Base-by-base conservation (phyloP, 2,329 filamentous ascomycete species). In the Immersiporthe knoxdaviesiana region DNA sequence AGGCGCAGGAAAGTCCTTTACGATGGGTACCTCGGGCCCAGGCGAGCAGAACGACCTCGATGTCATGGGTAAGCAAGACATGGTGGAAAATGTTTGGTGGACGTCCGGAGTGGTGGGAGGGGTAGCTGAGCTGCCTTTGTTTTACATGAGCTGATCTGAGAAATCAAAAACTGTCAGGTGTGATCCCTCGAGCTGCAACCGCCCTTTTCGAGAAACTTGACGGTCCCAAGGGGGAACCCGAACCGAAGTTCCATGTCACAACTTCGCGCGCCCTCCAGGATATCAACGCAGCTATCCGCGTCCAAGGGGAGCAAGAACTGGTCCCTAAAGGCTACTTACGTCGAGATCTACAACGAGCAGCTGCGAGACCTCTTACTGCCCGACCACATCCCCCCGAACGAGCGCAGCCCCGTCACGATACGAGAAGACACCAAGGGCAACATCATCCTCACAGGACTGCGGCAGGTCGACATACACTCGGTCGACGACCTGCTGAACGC, bases 331-430 rank as follows among this genome's bases (percentile, higher is more conserved):
- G 96, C 95, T 14, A 97, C 94, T 1, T 97, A 97, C 77, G 92
- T 97, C 72, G 88, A 98, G 84, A 99, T 99, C 73, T 99, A 99
- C 83, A 98, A 99, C 77, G 96, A 99, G 80, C 92, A 97, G 77
- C 84, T 98, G 39, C 90, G 96, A 74, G 96, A 99, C 83, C 85
- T 99, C 21, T 85, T 99, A 47, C 82, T 97, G 5, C 89, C 93
- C 0, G 95, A 97, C 60, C 81, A 89, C 60, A 87, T 90, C 0
- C 88, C 91, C 0, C 75, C 81, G 7, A 81, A 85, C 72, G 95
- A 98, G 76, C 90, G 96, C 70, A 86, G 86, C 65, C 85, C 86
- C 39, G 94, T 99, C n/a, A 91, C 90, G 2, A 98, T 99, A 72
- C 92, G 96, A 71, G 95, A 99, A 81, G 96, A 99, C 77, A 87